phyloP scores from a whole-genome alignment of 768 basidiomycete genomes.

The Asterophora parasitica region DNA sequence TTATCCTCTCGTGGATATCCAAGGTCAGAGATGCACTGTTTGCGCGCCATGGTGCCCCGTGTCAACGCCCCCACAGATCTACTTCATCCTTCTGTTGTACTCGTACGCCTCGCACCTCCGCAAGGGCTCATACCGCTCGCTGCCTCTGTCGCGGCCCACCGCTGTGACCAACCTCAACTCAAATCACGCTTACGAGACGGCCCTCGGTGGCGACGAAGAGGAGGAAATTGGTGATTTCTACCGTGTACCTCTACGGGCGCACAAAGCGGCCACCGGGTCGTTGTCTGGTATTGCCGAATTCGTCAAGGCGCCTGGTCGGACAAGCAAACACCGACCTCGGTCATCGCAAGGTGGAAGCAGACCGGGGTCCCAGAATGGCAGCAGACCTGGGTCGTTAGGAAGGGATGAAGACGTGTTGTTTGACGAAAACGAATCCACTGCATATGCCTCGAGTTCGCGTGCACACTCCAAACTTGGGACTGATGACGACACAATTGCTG shows the following conservation, averaged over 20 bases:
- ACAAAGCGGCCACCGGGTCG: slow-evolving; percentile 32
- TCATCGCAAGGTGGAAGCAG: slow-evolving; percentile 13
- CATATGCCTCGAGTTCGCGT: slow-evolving; percentile 36
- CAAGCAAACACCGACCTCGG: slow-evolving; percentile 10
- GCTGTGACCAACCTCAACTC: slow-evolving; percentile 25
- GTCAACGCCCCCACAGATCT: slow-evolving; percentile 53
- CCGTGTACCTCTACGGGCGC: slow-evolving; percentile 53
- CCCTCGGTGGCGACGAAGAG: slow-evolving; percentile 44
- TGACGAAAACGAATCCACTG: slow-evolving; percentile 50
- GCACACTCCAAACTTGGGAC: slow-evolving; percentile 40
- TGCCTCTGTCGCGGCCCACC: slow-evolving; percentile 54
- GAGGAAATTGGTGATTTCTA: slow-evolving; percentile 68
- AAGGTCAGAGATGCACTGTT: slow-evolving; percentile 55
- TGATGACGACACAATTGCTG: slow-evolving; percentile 33
- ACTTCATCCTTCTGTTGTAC: slow-evolving; percentile 86
- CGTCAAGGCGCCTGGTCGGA: slow-evolving; percentile 43
- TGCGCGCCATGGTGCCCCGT: background rate
- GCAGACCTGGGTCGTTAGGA: slow-evolving; percentile 21
- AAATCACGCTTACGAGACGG: slow-evolving; percentile 32
- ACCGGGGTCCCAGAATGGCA: slow-evolving; percentile 19
- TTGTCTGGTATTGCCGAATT: slow-evolving; percentile 61
- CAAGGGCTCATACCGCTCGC: slow-evolving; percentile 81
- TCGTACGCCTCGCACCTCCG: slow-evolving; percentile 92
- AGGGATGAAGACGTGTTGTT: slow-evolving; percentile 56
- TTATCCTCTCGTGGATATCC: slow-evolving; percentile 78